Evolutionary conservation across 2,329 filamentous ascomycete species (phyloP).

Genomic region (Plenodomus biglobosus): DNA sequence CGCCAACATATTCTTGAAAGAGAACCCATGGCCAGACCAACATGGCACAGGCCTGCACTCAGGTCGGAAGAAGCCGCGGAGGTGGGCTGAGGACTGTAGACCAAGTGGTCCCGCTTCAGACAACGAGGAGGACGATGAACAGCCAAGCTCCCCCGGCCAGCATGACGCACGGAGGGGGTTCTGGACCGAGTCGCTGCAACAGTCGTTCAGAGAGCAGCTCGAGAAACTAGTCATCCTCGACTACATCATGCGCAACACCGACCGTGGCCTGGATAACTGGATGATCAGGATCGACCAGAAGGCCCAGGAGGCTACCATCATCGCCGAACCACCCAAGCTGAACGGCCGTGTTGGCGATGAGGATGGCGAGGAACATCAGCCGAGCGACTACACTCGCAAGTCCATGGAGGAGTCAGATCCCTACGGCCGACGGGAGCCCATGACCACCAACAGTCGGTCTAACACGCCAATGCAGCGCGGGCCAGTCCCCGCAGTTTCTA

Average conservation of each 20-base stretch:
- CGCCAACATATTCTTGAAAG: slow-evolving; percentile 89
- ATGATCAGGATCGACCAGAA: slow-evolving; percentile 97
- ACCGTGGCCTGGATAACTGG: slow-evolving; percentile 96
- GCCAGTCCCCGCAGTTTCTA: slow-evolving; percentile 63
- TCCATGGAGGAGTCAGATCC: slow-evolving; percentile 62
- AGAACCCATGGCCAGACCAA: slow-evolving; percentile 97
- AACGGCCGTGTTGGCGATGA: slow-evolving; percentile 48
- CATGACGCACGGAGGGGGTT: slow-evolving; percentile 60
- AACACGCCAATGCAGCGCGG: slow-evolving; percentile 57
- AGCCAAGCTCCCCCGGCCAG: slow-evolving; percentile 38
- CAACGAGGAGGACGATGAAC: slow-evolving; percentile 60
- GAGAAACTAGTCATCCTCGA: slow-evolving; percentile 97
- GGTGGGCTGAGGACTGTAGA: slow-evolving; percentile 81
- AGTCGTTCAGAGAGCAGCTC: slow-evolving; percentile 89
- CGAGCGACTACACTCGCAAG: slow-evolving; percentile 60
- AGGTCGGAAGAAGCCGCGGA: slow-evolving; percentile 63
- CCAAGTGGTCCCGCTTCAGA: slow-evolving; percentile 63
- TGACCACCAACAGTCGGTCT: slow-evolving; percentile 69
- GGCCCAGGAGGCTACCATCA: slow-evolving; percentile 78
- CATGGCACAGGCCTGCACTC: slow-evolving; percentile 67
- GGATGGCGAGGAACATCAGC: slow-evolving; percentile 27
- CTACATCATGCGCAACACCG: slow-evolving; percentile 99
- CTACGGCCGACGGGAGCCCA: slow-evolving; percentile 78
- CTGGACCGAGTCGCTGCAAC: slow-evolving; percentile 87
- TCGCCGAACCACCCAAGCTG: slow-evolving; percentile 76